phyloP scores from a whole-genome alignment of 2,329 filamentous ascomycete genomes.

The Xylaria sp. region DNA sequence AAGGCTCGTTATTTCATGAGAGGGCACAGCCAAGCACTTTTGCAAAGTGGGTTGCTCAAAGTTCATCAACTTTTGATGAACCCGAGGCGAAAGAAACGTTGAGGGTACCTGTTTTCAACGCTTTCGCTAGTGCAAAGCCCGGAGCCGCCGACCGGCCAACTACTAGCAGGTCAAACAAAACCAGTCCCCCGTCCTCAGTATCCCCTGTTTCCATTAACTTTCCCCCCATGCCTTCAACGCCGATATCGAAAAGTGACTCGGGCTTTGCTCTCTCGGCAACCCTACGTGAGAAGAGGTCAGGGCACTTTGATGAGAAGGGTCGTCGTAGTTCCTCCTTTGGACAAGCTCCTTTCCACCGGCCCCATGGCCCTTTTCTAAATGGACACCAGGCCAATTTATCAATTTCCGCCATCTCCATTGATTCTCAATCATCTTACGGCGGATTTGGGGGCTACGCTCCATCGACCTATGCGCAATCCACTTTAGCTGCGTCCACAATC shows the following conservation, averaged over 20 bases:
- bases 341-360: constrained; percentile 71
- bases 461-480: constrained; percentile 85
- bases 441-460: constrained; percentile 77
- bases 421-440: constrained; percentile 74
- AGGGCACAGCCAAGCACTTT: constrained; percentile 73
- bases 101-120: constrained; percentile 82
- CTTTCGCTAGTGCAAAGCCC: constrained; percentile 78
- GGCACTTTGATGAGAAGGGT: constrained; percentile 80
- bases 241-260: constrained; percentile 88
- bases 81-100: constrained; percentile 57
- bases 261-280: constrained; percentile 86
- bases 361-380: constrained; percentile 75
- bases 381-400: constrained; percentile 65
- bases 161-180: constrained; percentile 70
- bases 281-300: constrained; percentile 90
- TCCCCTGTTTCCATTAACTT: constrained; percentile 83
- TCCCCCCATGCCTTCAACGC: constrained; percentile 74
- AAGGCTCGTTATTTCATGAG: constrained; percentile 77
- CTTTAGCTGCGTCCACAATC: constrained; percentile 80
- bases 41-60: constrained; percentile 85
- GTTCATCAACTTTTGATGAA: constrained; percentile 85
- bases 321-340: constrained; percentile 91
- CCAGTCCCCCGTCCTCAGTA: constrained; percentile 66
- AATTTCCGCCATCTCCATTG: constrained; percentile 63
- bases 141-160: constrained; percentile 77